Percentiles rank a stretch among this genome's conserved stretches.
Evolutionary conservation across 345 rosid genomes (phyloP).

Genomic region (Clarkia xantiana): DNA sequence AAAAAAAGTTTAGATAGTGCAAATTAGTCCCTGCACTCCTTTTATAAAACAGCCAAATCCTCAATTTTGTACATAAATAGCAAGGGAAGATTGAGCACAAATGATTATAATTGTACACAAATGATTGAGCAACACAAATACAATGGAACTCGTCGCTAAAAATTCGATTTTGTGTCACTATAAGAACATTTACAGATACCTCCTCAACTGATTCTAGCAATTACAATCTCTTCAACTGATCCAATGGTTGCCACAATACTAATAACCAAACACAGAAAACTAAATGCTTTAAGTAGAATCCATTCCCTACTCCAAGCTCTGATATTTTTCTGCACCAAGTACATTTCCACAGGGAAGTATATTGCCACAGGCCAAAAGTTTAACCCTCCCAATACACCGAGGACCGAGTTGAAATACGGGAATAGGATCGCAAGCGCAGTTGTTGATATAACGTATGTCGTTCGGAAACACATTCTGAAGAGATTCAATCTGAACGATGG

Average conservation of each 20-base stretch:
- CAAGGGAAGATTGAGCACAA: too few species aligned
- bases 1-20: too few species aligned
- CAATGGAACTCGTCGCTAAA: too few species aligned
- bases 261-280: slow-evolving; percentile 24
- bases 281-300: slow-evolving; percentile 35
- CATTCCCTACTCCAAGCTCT: slow-evolving; percentile 39
- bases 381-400: slow-evolving; percentile 62
- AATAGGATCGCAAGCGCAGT: slow-evolving; percentile 38
- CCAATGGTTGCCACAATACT: slow-evolving; percentile 38
- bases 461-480: slow-evolving; percentile 36
- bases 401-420: slow-evolving; percentile 75
- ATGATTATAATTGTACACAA: too few species aligned
- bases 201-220: slow-evolving; percentile 26
- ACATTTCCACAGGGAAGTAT: slow-evolving; percentile 72
- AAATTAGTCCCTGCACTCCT: too few species aligned
- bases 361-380: slow-evolving; percentile 66
- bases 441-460: slow-evolving; percentile 31
- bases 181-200: too few species aligned
- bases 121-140: too few species aligned
- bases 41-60: too few species aligned
- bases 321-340: slow-evolving; percentile 34
- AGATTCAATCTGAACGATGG: slow-evolving; percentile 18
- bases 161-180: too few species aligned
- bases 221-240: slow-evolving; percentile 43
- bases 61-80: too few species aligned